Conservation (phyloP, 2,329 filamentous ascomycete species). For the Penicillium occitanis region DNA sequence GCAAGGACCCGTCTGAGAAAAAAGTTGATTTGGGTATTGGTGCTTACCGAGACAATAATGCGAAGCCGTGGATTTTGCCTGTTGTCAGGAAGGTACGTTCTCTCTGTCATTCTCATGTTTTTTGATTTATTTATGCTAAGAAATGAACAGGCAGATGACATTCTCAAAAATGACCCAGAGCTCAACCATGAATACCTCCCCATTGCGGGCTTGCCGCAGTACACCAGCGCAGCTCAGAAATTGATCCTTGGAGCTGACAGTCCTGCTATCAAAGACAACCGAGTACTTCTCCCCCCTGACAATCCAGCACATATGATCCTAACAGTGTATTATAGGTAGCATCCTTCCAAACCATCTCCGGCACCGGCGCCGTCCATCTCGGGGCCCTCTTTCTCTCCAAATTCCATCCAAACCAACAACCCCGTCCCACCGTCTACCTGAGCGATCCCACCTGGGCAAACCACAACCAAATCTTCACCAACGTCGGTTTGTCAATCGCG, state of each 20-base stretch:
- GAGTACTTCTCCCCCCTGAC: conserved; percentile 49
- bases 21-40: conserved; percentile 96
- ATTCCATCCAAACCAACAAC: conserved; percentile 68
- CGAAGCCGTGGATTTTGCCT: conserved; percentile 95
- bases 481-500: conserved; percentile 74
- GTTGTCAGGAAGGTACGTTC: conserved; percentile 83
- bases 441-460: conserved; percentile 98
- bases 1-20: conserved; percentile 69
- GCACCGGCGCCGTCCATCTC: conserved; percentile 90
- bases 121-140: neutral
- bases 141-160: conserved; percentile 75
- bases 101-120: neutral
- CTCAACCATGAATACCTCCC: conserved; percentile 98
- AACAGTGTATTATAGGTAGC: conserved; percentile 50
- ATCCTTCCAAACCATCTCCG: conserved; percentile 92
- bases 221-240: conserved; percentile 87
- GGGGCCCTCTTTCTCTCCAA: conserved; percentile 90
- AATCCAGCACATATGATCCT: neutral
- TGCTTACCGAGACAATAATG: conserved; percentile 90
- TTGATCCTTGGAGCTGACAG: conserved; percentile 79
- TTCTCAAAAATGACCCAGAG: conserved; percentile 81
- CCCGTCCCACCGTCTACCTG: conserved; percentile 76
- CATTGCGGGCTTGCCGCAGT: conserved; percentile 81
- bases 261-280: conserved; percentile 79
- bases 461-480: conserved; percentile 97